Conservation (phyloP, 2,329 filamentous ascomycete genomes). For the Cryoendolithus antarcticus region DNA sequence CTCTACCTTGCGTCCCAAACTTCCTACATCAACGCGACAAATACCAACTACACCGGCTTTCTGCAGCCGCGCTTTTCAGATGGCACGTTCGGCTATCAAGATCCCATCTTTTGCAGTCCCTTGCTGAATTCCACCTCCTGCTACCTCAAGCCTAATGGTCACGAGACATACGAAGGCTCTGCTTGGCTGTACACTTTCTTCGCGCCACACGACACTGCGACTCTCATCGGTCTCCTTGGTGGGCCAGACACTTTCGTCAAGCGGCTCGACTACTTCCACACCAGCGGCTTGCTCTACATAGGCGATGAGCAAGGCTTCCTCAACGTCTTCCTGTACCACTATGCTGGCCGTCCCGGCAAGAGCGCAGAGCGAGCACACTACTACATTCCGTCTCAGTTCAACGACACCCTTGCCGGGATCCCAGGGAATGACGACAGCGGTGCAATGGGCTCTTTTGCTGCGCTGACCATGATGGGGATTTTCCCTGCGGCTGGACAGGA, state of each 20-base stretch:
- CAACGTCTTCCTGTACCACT: conserved; percentile 34
- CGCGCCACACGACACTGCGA: conserved; percentile 32
- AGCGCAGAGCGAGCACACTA: conserved; percentile 29
- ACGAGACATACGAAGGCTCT: conserved; percentile 68
- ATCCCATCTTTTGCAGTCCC: conserved; percentile 44
- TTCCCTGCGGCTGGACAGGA: conserved; percentile 37
- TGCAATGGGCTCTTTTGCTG: conserved; percentile 34
- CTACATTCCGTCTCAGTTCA: conserved; percentile 35
- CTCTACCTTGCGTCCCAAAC: conserved; percentile 47
- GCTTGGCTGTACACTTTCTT: conserved; percentile 64
- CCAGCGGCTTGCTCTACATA: conserved; percentile 31
- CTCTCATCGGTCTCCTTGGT: conserved; percentile 29
- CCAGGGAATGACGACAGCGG: conserved; percentile 36
- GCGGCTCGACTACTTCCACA: conserved; percentile 34
- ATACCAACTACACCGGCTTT: conserved; percentile 58
- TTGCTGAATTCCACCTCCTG: conserved; percentile 50
- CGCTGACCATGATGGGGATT: conserved; percentile 32
- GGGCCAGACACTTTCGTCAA: conserved; percentile 28
- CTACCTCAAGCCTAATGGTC: conserved; percentile 95
- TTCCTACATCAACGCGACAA: conserved; percentile 48
- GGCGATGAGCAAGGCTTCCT: conserved; percentile 36
- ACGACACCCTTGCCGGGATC: conserved; percentile 27
- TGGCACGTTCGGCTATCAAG: conserved; percentile 55
- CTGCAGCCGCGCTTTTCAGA: conserved; percentile 58
- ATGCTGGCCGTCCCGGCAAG: conserved; percentile 31